These are phyloP conservation scores for Tolypocladium sp. DNA, from an alignment of 2,329 filamentous ascomycete species.

Conservation along the genomic window DNA sequence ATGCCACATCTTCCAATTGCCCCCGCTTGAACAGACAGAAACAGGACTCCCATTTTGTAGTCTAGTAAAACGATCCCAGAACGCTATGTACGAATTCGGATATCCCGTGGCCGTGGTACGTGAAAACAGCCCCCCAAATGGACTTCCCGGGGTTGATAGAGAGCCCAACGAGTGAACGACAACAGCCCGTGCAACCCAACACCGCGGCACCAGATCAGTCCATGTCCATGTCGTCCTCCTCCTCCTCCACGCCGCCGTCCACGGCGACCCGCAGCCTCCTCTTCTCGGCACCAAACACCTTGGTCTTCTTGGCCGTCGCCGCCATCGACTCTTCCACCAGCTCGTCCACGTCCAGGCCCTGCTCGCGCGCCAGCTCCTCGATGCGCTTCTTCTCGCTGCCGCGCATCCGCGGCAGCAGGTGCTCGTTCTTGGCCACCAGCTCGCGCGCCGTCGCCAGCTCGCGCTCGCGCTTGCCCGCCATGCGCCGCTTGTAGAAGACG, in stretches of 20 bases:
- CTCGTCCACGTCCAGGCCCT: conserved; percentile 38
- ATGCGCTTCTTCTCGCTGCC: conserved; percentile 53
- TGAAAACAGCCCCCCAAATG: background rate
- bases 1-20: too few relatives aligned
- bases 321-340: conserved; percentile 22
- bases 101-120: background rate
- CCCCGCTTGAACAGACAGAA: background rate
- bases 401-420: conserved; percentile 71
- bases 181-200: background rate
- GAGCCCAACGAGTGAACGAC: background rate
- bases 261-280: conserved; percentile 25
- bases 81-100: conserved; percentile 1
- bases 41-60: background rate
- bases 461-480: conserved; percentile 81
- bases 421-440: conserved; percentile 84
- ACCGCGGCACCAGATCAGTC: conserved; percentile 8
- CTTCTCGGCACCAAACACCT: conserved; percentile 34
- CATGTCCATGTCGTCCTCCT: conserved; percentile 21
- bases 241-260: conserved; percentile 24
- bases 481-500: conserved; percentile 87
- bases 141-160: background rate
- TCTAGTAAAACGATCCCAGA: conserved; percentile 2
- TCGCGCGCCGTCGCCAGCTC: conserved; percentile 74
- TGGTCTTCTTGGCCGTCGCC: conserved; percentile 18
- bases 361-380: conserved; percentile 42